Percentiles rank a stretch among this genome's conserved stretches.
These are phyloP conservation scores for Xerocomellus intermedius DNA, from an alignment of 768 basidiomycete genomes.

Conservation along the genomic window DNA sequence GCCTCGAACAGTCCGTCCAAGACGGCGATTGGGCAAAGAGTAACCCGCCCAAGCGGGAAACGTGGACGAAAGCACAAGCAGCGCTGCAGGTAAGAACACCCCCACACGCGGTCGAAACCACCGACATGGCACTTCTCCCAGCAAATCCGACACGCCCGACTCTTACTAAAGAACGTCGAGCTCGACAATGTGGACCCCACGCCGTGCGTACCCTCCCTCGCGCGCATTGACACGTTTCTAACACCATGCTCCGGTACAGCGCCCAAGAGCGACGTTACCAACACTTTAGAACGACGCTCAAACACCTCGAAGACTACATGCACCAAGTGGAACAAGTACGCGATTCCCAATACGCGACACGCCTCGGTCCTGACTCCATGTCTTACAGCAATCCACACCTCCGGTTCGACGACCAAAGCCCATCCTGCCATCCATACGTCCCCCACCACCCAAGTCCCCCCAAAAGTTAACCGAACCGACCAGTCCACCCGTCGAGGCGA, in stretches of 20 bases:
- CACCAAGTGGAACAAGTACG: constrained; percentile 52
- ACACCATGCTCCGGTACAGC: constrained; percentile 27
- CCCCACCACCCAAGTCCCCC: constrained; percentile 32
- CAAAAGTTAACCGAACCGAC: neutral
- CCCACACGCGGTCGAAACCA: neutral
- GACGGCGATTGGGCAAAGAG: constrained; percentile 35
- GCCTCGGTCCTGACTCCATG: neutral
- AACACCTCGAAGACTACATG: constrained; percentile 53
- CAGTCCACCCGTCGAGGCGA: constrained; percentile 18
- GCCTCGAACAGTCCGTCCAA: constrained; percentile 55
- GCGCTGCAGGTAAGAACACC: constrained; percentile 50
- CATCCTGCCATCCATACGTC: constrained; percentile 54
- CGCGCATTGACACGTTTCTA: neutral
- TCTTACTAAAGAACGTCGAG: constrained; percentile 58
- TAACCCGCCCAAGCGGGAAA: constrained; percentile 24
- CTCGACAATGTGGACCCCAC: constrained; percentile 43
- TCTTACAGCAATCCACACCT: constrained; percentile 42
- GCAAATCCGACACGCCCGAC: constrained; percentile 53
- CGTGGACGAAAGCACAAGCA: constrained; percentile 57
- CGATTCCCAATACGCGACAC: neutral
- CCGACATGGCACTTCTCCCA: constrained; percentile 20
- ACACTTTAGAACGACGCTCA: constrained; percentile 49
- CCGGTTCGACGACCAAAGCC: constrained; percentile 41
- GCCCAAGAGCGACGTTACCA: constrained; percentile 43
- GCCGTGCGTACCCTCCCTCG: constrained; percentile 36